Evolutionary conservation across 805 yeast genomes (phyloP), one percentile per base, ranked within the genome.

Genomic region (Metschnikowia sp.): DNA sequence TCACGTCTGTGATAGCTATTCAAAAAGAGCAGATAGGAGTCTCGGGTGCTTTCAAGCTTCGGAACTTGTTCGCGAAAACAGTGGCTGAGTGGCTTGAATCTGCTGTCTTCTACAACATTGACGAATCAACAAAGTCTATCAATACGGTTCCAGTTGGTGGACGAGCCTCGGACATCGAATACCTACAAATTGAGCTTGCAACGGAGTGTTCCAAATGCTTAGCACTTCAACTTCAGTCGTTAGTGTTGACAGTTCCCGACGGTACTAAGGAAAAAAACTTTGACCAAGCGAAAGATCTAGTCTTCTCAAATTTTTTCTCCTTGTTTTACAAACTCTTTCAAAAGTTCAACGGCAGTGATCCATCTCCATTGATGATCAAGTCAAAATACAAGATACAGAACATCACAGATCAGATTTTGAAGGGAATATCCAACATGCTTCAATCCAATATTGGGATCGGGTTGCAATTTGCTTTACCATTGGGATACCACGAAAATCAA

Each of bases 401-500:
- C 8, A 72, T 88, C 30, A 76, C 82, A 15, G 87, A 84, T 15
- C 81, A 83, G 62, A 80, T 84, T 10, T 79, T 88, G 45, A 68
- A 72, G 19, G 81, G 87, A 18, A 70, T 88, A 42, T 81, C 90
- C 2, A 86, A 86, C 53, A 63, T 89, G 44, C 70, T 89, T 39
- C 82, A 79, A 55, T 76, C 88, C 4, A 89, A 89, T 57, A 81
- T 84, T 7, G 89, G 84, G 45, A 82, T 86, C 22, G 96, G 96
- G 8, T 68, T 89, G 56, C 81, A 81, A 44, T 81, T 79, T 62
- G 89, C 91, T 2, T 63, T 88, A 12, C 90, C 94, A 0, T 75
- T 88, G 61, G 94, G 95, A 0, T 87, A 82, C 57, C 88, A 88
- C 56, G 76, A 77, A 19, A 85, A 86, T 60, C 64, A 69, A 11